These are phyloP conservation scores for Actinomucor elegans DNA, from an alignment of 371 early-diverging fungal species.

Conservation along the genomic window DNA sequence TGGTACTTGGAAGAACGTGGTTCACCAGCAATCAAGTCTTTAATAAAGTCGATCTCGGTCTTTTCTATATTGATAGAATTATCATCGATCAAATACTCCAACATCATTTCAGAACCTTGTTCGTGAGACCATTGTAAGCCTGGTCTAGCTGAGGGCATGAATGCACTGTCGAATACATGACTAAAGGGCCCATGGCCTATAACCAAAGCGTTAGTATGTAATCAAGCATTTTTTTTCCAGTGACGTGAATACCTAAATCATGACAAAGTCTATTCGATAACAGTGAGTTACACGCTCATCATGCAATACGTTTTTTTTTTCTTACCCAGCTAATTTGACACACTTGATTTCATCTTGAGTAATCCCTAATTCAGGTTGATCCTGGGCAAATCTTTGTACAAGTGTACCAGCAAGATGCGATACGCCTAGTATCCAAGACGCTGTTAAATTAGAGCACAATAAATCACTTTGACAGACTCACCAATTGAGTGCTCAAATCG, in stretches of 20 bases:
- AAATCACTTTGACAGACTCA: constrained; percentile 10
- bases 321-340: constrained; percentile 84
- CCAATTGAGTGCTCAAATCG: constrained; percentile 91
- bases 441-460: no score
- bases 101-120: constrained; percentile 84
- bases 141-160: constrained; percentile 66
- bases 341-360: constrained; percentile 78
- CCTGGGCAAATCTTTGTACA: constrained; percentile 64
- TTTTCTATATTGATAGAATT: constrained; percentile 72
- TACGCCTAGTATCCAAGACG: constrained; percentile 69
- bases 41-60: constrained; percentile 77
- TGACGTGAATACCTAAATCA: constrained; percentile 82
- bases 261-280: constrained; percentile 68
- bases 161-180: constrained; percentile 90
- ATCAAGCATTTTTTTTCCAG: no score
- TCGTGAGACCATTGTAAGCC: constrained; percentile 87
- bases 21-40: constrained; percentile 81
- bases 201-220: background rate
- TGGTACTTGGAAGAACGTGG: constrained; percentile 32
- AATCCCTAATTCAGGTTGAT: constrained; percentile 85
- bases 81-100: constrained; percentile 82
- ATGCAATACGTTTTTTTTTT: no score
- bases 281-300: no score
- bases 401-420: constrained; percentile 80
- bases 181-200: constrained; percentile 87